phyloP scores from a whole-genome alignment of 176 grass and related monocot genomes.

The Secale cereale region DNA sequence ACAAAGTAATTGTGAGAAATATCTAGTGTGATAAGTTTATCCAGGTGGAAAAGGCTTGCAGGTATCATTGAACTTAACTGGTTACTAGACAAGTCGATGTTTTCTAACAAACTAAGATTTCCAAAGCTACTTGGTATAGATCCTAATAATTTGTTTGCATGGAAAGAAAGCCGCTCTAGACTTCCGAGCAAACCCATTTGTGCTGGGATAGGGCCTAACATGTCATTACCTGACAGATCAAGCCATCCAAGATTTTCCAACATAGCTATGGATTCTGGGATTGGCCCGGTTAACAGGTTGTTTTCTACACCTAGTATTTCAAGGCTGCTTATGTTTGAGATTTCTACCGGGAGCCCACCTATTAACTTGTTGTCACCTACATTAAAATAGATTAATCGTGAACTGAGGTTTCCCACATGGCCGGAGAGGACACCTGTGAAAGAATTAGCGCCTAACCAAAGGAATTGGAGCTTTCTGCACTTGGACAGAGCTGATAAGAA shows the following conservation, averaged over 20 bases:
- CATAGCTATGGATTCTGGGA: background rate
- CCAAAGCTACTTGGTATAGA: background rate
- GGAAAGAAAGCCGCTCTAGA: background rate
- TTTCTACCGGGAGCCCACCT: background rate
- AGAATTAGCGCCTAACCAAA: rapidly evolving
- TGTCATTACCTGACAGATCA: background rate
- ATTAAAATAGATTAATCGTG: rapidly evolving
- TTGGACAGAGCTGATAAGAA: background rate
- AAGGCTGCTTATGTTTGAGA: background rate
- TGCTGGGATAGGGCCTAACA: background rate
- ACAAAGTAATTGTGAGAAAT: background rate
- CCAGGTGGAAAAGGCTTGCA: background rate
- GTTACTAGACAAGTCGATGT: background rate
- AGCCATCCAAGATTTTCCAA: background rate
- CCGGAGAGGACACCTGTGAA: background rate
- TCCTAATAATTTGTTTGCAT: background rate
- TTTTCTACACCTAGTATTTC: rapidly evolving
- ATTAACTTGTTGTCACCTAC: background rate
- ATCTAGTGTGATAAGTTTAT: background rate
- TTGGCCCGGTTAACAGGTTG: background rate
- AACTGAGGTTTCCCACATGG: background rate
- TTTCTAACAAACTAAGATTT: background rate
- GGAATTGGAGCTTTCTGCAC: background rate
- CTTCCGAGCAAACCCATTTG: background rate
- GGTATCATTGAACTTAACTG: background rate